These are phyloP conservation scores for Cinnamomum chago DNA, from an alignment of 164 flowering plant species.

Conservation along the genomic window DNA sequence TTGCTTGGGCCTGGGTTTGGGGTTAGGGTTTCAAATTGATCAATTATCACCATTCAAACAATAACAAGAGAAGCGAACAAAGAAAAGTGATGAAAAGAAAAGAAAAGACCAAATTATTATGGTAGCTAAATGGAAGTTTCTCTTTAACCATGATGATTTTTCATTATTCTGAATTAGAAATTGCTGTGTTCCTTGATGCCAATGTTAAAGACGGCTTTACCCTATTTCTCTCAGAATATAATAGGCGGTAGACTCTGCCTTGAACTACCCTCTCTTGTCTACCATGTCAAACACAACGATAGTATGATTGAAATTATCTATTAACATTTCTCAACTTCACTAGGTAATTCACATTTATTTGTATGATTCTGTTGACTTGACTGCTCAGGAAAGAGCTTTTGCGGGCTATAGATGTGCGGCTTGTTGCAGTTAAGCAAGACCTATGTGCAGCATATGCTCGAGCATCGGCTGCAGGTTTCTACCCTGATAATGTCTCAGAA, in stretches of 20 bases:
- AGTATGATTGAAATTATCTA: background rate
- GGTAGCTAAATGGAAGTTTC: no score
- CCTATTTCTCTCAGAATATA: background rate
- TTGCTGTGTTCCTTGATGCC: no score
- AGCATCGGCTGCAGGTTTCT: slow-evolving; percentile 78
- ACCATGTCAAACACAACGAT: background rate
- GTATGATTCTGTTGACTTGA: background rate
- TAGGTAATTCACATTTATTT: background rate
- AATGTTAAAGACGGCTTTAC: background rate
- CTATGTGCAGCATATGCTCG: slow-evolving; percentile 53
- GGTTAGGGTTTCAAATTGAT: no score
- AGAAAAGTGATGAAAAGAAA: no score
- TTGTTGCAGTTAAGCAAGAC: slow-evolving; percentile 65
- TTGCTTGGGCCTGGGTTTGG: no score
- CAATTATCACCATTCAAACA: no score
- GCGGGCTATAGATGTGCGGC: slow-evolving; percentile 79
- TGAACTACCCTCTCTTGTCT: background rate
- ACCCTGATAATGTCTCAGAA: slow-evolving; percentile 51
- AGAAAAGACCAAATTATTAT: no score
- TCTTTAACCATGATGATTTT: no score
- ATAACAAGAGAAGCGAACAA: no score
- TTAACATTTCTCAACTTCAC: background rate
- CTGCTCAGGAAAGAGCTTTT: slow-evolving; percentile 67
- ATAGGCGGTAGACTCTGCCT: no score
- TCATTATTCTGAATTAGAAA: no score